phyloP scores from a whole-genome alignment of 805 yeast genomes.

The Ogataea ganodermae region DNA sequence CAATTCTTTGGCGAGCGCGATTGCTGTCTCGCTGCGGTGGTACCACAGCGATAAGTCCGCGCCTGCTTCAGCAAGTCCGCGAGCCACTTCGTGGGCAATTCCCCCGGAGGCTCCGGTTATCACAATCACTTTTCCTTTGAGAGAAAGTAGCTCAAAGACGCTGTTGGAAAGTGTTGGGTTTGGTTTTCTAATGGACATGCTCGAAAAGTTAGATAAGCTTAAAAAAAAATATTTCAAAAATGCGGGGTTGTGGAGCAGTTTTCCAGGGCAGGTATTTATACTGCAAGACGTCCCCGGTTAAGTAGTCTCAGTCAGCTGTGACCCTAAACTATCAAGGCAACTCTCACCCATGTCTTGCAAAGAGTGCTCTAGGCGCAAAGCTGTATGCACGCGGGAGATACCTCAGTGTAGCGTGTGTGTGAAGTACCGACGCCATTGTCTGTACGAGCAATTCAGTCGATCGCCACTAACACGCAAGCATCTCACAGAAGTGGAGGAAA shows the following conservation, averaged over 20 bases:
- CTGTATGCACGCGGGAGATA: constrained; percentile 18
- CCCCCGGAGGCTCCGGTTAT: constrained; percentile 61
- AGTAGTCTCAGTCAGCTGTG: not conserved
- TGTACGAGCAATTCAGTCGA: constrained; percentile 16
- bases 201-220: constrained; percentile 9
- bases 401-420: constrained; percentile 17
- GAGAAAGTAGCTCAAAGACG: constrained; percentile 36
- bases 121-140: constrained; percentile 44
- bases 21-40: constrained; percentile 20
- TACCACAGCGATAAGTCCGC: constrained; percentile 44
- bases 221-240: not conserved
- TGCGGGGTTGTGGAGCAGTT: constrained; percentile 1
- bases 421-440: constrained; percentile 17
- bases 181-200: constrained; percentile 18
- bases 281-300: not conserved
- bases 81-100: constrained; percentile 54
- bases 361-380: constrained; percentile 19
- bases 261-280: constrained; percentile 3
- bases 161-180: constrained; percentile 18
- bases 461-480: constrained; percentile 19
- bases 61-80: constrained; percentile 54
- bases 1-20: constrained; percentile 22
- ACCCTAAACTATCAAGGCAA: not conserved
- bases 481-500: constrained; percentile 20
- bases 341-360: constrained; percentile 15